Evolutionary conservation across 2,329 filamentous ascomycete species (phyloP).

Genomic region (Phyllosticta capitalensis): DNA sequence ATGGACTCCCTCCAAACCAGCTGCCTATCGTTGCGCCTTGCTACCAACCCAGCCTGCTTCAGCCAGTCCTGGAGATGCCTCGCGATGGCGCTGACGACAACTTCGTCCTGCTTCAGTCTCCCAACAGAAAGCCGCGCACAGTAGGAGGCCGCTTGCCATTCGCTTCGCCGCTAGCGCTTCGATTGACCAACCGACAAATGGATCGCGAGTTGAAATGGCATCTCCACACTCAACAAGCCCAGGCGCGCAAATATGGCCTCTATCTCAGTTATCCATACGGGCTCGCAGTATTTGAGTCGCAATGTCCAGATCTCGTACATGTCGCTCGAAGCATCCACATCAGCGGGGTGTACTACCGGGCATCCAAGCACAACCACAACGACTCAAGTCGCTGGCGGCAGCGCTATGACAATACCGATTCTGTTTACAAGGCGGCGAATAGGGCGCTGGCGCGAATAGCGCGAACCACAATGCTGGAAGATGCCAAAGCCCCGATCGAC

Average conservation of each 20-base stretch:
- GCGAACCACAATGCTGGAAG: constrained; percentile 17
- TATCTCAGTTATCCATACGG: constrained; percentile 33
- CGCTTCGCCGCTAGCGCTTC: constrained; percentile 19
- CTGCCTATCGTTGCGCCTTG: constrained; percentile 16
- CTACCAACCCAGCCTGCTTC: constrained; percentile 9
- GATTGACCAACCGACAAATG: constrained; percentile 24
- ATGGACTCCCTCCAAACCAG: constrained; percentile 28
- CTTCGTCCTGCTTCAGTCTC: constrained; percentile 3
- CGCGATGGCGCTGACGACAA: background rate
- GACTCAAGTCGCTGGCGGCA: background rate
- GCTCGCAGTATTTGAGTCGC: constrained; percentile 29
- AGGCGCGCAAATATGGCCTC: constrained; percentile 24
- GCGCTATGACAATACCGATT: constrained; percentile 11
- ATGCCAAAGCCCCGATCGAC: constrained; percentile 16
- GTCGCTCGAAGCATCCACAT: constrained; percentile 33
- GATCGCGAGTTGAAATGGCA: constrained; percentile 28
- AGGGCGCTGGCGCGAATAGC: constrained; percentile 25
- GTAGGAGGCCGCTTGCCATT: constrained; percentile 12
- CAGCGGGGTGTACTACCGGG: constrained; percentile 24
- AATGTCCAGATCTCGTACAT: constrained; percentile 31
- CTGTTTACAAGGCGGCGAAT: constrained; percentile 14
- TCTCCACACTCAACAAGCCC: constrained; percentile 17
- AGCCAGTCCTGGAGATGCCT: constrained; percentile 2
- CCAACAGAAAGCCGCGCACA: background rate
- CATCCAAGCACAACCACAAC: constrained; percentile 7